Conservation (phyloP, 345 rosid species). For the Brassica rapa region DNA sequence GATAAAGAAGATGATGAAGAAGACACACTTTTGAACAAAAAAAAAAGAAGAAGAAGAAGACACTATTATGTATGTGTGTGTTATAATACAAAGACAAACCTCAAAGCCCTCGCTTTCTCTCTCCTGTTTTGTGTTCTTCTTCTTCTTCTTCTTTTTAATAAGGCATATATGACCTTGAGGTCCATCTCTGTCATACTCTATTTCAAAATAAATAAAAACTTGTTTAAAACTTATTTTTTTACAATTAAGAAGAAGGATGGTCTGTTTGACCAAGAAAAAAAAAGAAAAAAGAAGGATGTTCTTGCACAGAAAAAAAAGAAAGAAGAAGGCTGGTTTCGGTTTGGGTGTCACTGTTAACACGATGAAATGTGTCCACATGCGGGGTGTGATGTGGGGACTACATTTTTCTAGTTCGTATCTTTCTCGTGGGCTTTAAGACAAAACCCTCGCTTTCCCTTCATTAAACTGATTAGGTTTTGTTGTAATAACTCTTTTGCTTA, state of each 20-base stretch:
- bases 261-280: background rate
- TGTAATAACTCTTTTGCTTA: constrained; percentile 21
- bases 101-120: constrained; percentile 43
- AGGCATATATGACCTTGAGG: constrained; percentile 37
- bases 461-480: constrained; percentile 38
- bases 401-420: constrained; percentile 37
- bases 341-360: constrained; percentile 45
- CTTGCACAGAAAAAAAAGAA: background rate
- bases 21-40: constrained; percentile 12
- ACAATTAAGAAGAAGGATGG: constrained; percentile 36
- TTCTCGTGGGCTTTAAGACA: constrained; percentile 43
- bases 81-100: constrained; percentile 35
- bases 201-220: background rate
- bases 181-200: constrained; percentile 18
- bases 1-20: constrained; percentile 29
- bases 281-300: too few relatives aligned
- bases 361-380: constrained; percentile 56
- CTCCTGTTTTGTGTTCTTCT: constrained; percentile 30
- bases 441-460: constrained; percentile 44
- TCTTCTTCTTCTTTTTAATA: constrained; percentile 17
- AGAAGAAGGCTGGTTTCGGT: constrained; percentile 39
- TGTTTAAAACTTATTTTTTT: constrained; percentile 2
- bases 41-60: constrained; percentile 32
- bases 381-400: constrained; percentile 46
- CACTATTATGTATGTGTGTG: constrained; percentile 13